Evolutionary conservation across 352 stramenopile genomes (phyloP), one percentile per base, ranked within the genome.

Genomic region (Phytophthora pini): DNA sequence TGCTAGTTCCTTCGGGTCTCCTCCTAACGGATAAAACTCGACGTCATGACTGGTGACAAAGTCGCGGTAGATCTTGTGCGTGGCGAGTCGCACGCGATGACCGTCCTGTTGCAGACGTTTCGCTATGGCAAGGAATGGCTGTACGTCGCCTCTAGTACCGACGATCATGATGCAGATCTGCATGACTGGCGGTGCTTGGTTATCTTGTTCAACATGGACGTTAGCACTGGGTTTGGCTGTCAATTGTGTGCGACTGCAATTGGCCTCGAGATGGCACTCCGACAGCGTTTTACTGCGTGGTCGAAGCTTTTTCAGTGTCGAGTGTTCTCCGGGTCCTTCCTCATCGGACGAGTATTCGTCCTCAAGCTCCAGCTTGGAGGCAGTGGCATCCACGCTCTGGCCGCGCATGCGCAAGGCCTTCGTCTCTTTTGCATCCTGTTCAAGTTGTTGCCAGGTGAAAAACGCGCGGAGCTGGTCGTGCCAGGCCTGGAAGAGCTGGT

Each of bases 81-180:
- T 97, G 2, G 92, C 93, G 12, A 98, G 77, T 0, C 94, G 82
- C 6, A 98, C 94, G 20, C 89, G 80, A 65, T 98, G 94, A 0
- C 93, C 92, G 17, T 95, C 67, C 6, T 75, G 48, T 50, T 94
- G 77, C 39, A 98, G 69, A 5, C 84, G 76, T 46, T 92, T 88
- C 1, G 87, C 90, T 22, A 98, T 90, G 10, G 67, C 84, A 2
- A 94, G 56, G 60, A 94, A 96, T 10, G 87, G 88, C 64, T 93
- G 79, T 27, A 95, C 87, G 64, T 96, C 88, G 2, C 88, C 87
- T 26, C 80, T 70, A 2, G 89, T 96, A 20, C 89, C 89, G 8
- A 97, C 89, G 41, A 96, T 89, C 80, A 97, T 92, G 62, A 96
- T 95, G 56, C 90, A 89, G 43, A 96, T 72, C 32, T 70, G 80